phyloP scores from a whole-genome alignment of 163 green algal genomes.

The Chlamydomonas reinhardtii region DNA sequence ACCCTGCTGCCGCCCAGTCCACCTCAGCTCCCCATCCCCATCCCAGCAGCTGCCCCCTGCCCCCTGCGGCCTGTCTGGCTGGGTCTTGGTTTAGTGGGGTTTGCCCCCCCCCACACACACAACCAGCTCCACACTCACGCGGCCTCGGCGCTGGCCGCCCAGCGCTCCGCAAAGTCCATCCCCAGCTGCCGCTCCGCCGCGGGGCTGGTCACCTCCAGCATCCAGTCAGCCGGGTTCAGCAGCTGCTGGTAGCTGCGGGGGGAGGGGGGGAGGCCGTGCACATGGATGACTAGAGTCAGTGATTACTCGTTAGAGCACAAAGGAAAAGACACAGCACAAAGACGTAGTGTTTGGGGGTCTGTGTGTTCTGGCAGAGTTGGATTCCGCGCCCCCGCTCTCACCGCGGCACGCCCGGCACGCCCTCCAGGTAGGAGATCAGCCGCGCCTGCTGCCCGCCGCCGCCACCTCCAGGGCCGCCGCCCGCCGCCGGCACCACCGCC shows the following conservation, averaged over 20 bases:
- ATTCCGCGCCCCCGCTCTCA: too few species aligned
- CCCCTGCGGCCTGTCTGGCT: too few species aligned
- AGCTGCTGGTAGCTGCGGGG: slow-evolving; percentile 12
- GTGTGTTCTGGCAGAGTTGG: too few species aligned
- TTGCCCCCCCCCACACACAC: background rate
- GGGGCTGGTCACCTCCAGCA: slow-evolving; percentile 81
- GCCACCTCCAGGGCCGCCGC: too few species aligned
- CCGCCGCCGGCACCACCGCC: too few species aligned
- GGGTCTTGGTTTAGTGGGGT: too few species aligned
- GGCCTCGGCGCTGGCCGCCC: slow-evolving; percentile 19
- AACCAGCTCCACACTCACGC: slow-evolving; percentile 5
- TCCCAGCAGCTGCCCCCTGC: background rate
- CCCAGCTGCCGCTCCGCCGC: slow-evolving; percentile 37
- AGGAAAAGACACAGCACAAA: too few species aligned
- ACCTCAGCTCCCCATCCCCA: too few species aligned
- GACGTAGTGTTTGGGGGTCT: background rate
- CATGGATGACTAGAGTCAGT: too few species aligned
- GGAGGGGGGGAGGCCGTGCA: background rate
- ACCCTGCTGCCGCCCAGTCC: too few species aligned
- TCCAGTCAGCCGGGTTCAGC: slow-evolving; percentile 86
- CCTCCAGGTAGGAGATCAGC: slow-evolving; percentile 70
- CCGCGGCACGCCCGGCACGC: slow-evolving; percentile 55
- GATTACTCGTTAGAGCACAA: too few species aligned
- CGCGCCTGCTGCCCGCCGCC: slow-evolving; percentile 8
- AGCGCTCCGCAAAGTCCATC: slow-evolving; percentile 59